phyloP scores from a whole-genome alignment of 805 yeast species.

The Kurtzmaniella fragi region DNA sequence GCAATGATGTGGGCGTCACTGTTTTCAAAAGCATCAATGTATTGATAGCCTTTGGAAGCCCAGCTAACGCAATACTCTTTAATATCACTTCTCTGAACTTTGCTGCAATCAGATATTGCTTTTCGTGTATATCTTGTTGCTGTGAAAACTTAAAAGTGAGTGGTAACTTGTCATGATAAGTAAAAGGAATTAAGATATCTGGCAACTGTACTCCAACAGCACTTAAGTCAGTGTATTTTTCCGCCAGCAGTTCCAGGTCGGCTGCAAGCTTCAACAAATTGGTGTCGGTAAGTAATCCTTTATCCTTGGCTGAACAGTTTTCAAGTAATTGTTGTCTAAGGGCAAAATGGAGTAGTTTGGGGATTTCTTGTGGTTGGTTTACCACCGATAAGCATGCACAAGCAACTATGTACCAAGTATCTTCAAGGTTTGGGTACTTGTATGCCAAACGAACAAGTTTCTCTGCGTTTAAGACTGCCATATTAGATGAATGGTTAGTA shows the following conservation, averaged over 20 bases:
- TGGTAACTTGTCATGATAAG: constrained; percentile 33
- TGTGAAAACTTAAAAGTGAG: constrained; percentile 28
- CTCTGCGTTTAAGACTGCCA: constrained; percentile 44
- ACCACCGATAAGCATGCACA: constrained; percentile 78
- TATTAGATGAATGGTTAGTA: constrained; percentile 1
- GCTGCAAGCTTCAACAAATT: constrained; percentile 31
- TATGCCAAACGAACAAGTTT: constrained; percentile 50
- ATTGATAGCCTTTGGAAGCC: constrained; percentile 82
- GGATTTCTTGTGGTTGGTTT: constrained; percentile 78
- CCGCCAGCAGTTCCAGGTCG: constrained; percentile 35
- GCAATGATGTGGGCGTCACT: constrained; percentile 52
- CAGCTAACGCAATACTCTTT: constrained; percentile 74
- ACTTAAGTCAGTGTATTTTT: constrained; percentile 31
- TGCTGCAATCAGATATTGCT: constrained; percentile 36
- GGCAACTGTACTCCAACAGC: constrained; percentile 41
- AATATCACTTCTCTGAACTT: constrained; percentile 72
- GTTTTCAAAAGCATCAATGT: constrained; percentile 60
- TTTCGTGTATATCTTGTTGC: constrained; percentile 30
- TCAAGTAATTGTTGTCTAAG: constrained; percentile 40
- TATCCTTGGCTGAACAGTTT: constrained; percentile 14
- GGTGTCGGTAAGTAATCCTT: constrained; percentile 26
- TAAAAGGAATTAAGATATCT: constrained; percentile 36
- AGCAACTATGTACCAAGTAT: constrained; percentile 73
- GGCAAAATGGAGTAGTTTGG: constrained; percentile 69
- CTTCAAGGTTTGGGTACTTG: constrained; percentile 48